phyloP scores from a whole-genome alignment of 805 yeast species.

The Brettanomyces naardenensis region DNA sequence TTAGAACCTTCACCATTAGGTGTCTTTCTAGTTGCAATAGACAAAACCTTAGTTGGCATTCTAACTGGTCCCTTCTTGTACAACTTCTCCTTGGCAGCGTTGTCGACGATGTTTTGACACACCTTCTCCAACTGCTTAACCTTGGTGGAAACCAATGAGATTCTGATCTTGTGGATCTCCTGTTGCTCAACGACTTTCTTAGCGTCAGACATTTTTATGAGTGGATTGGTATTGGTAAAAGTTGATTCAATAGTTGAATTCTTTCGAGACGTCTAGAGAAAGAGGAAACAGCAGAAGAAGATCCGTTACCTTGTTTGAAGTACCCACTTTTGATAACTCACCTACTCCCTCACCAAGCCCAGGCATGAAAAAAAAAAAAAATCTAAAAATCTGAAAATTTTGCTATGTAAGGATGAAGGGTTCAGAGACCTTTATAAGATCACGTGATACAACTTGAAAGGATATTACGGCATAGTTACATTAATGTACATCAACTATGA shows the following conservation, averaged over 20 bases:
- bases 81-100: conserved; percentile 76
- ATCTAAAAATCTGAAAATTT: background rate
- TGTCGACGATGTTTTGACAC: conserved; percentile 80
- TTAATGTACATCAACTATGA: too few relatives aligned
- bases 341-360: too few relatives aligned
- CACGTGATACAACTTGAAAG: too few relatives aligned
- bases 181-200: conserved; percentile 79
- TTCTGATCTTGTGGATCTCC: conserved; percentile 94
- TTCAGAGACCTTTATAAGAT: background rate
- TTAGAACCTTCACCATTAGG: conserved; percentile 99
- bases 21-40: conserved; percentile 99
- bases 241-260: conserved; percentile 6
- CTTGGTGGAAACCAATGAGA: conserved; percentile 97
- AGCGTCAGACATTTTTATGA: conserved; percentile 65
- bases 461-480: too few relatives aligned
- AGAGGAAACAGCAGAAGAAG: background rate
- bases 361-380: too few relatives aligned
- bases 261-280: conserved; percentile 29
- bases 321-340: too few relatives aligned
- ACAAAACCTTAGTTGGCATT: conserved; percentile 98
- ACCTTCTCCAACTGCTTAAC: conserved; percentile 97
- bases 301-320: background rate
- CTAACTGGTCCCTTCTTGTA: conserved; percentile 99
- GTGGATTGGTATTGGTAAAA: conserved; percentile 16
- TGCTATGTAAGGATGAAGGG: background rate